These are phyloP conservation scores for Trichoderma asperellum DNA, from an alignment of 2,329 filamentous ascomycete genomes.

Conservation along the genomic window DNA sequence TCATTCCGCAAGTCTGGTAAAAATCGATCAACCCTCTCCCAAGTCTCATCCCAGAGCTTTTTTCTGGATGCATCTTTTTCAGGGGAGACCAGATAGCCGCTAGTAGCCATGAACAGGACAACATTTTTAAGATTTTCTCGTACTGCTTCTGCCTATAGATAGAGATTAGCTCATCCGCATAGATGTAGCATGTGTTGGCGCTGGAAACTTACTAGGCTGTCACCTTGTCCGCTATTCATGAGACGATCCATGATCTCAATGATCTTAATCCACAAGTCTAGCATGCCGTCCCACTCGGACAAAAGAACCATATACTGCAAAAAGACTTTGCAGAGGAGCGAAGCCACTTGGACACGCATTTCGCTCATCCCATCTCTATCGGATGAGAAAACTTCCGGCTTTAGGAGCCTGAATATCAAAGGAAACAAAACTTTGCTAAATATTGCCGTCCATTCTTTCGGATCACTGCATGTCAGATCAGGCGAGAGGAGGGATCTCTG, in stretches of 20 bases:
- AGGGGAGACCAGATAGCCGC: conserved; percentile 78
- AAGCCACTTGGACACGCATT: conserved; percentile 88
- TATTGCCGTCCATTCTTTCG: conserved; percentile 92
- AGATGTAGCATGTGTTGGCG: background rate
- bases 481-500: conserved; percentile 85
- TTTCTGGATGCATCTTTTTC: conserved; percentile 58
- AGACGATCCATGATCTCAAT: conserved; percentile 93
- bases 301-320: conserved; percentile 87
- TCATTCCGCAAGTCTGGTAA: conserved; percentile 63
- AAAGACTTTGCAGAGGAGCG: conserved; percentile 92
- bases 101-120: conserved; percentile 90
- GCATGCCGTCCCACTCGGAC: conserved; percentile 83
- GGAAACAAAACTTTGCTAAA: conserved; percentile 95
- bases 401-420: conserved; percentile 81
- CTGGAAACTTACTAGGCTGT: conserved; percentile 70
- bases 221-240: conserved; percentile 93
- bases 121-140: conserved; percentile 96
- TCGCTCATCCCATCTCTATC: conserved; percentile 94
- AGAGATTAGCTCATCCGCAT: conserved; percentile 2
- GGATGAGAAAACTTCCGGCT: conserved; percentile 90
- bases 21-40: conserved; percentile 69
- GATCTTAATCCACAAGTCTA: conserved; percentile 90
- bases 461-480: conserved; percentile 78
- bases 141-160: conserved; percentile 81
- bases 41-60: conserved; percentile 64